Base-by-base conservation (phyloP, 176 grass and related monocot genomes). In the Alopecurus myosuroides region DNA sequence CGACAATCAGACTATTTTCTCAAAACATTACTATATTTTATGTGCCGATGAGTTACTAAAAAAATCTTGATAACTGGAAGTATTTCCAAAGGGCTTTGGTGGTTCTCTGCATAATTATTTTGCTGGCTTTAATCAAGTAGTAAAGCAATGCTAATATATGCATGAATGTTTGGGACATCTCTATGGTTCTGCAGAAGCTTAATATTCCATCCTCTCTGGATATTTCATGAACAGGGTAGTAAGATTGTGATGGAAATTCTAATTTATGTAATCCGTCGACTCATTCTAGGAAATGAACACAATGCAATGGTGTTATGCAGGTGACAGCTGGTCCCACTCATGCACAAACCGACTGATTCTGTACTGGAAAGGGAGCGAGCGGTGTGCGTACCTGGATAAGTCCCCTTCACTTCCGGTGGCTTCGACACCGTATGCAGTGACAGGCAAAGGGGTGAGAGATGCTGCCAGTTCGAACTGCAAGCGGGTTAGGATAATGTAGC, bases 291-390 rank as follows among this genome's bases (percentile, higher is more conserved):
- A 74, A 46, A 44, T 48, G 64, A 29, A 49, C n/a, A 53, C 17
- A 61, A 42, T 20, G 45, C 48, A 61, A 42, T 72, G 75, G 11
- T 87, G 15, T 64, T 86, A 71, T 74, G 74, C 83, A 98, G 89
- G 93, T 90, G 97, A 95, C 88, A 95, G 89, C 52, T 98, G 97
- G 97, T 98, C 97, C 42, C 96, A 95, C 86, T 90, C 89, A 14
- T 89, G 88, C 93, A 95, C 93, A 74, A 98, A 94, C 78, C 85
- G 89, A 29, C 36, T 98, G 57, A 95, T 95, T 83, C 64, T 98
- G 25, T 90, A 98, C 77, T 98, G 93, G 93, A 95, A 95, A 29
- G 91, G 93, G 23, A 89, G 89, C 5, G 88, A 92, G 36, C 71
- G 97, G 26, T 90, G 74, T 61, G 97, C 93, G 8, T 82, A 92